A percentile compares a stretch with the other conserved stretches of the same genome.
phyloP scores from a whole-genome alignment of 306 rosid genomes.

The Hippophae rhamnoides region DNA sequence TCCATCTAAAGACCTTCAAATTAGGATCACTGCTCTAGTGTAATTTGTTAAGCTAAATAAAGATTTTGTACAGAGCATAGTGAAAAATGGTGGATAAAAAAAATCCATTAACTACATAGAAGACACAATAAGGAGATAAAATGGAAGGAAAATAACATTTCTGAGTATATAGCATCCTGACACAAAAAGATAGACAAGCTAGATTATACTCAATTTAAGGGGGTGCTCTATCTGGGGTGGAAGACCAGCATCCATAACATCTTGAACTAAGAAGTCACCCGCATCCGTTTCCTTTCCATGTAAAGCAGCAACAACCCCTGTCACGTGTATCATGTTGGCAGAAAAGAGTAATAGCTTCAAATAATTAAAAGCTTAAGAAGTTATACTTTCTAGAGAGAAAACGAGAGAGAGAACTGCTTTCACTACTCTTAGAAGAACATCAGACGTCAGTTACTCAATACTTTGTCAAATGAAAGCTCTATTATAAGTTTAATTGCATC shows the following conservation, averaged over 20 bases:
- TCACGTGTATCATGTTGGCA: conserved; percentile 21
- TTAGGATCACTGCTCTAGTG: not conserved
- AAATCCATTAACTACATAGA: not conserved
- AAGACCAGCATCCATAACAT: conserved; percentile 86
- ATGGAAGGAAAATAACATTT: too few species aligned
- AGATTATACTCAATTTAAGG: conserved; percentile 52
- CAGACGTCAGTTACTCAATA: too few species aligned
- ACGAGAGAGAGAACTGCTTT: not conserved
- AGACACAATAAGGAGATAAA: too few species aligned
- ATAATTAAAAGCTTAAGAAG: conserved; percentile 3
- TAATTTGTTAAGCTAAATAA: not conserved
- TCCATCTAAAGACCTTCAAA: too few species aligned
- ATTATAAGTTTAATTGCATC: too few species aligned
- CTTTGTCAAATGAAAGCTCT: too few species aligned
- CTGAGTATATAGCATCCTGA: not conserved
- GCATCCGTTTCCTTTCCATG: conserved; percentile 64
- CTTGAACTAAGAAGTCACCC: conserved; percentile 70
- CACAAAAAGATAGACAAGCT: conserved; percentile 3
- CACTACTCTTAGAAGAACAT: too few species aligned
- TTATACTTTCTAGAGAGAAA: not conserved
- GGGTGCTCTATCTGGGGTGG: conserved; percentile 75
- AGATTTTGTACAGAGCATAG: not conserved
- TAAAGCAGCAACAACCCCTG: conserved; percentile 72
- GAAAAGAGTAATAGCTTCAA: conserved; percentile 12
- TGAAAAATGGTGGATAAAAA: not conserved